These are phyloP conservation scores for Lolium perenne DNA, from an alignment of 176 grass and related monocot genomes.

Conservation along the genomic window DNA sequence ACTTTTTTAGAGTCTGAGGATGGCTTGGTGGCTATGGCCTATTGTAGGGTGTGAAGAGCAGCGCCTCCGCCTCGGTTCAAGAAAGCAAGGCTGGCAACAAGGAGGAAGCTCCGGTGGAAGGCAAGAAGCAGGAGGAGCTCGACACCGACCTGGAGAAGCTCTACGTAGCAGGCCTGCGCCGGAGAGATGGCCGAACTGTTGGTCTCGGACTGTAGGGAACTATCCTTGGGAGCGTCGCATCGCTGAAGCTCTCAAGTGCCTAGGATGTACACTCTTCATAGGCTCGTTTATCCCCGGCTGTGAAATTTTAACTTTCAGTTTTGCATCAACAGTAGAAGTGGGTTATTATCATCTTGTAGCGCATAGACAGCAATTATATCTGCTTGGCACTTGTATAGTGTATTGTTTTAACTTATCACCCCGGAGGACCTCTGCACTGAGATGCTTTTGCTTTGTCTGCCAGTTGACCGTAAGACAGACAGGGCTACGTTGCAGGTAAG, in stretches of 20 bases:
- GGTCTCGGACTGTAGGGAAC: conserved; percentile 84
- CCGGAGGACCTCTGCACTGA: background rate
- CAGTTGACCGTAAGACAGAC: no score
- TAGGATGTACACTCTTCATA: conserved; percentile 26
- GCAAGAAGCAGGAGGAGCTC: conserved; percentile 85
- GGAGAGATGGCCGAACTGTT: conserved; percentile 92
- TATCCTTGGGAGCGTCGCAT: background rate
- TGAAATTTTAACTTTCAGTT: background rate
- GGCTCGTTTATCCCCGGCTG: background rate
- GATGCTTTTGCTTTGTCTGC: conserved; percentile 20
- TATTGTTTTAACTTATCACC: background rate
- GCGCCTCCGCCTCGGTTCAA: conserved; percentile 10
- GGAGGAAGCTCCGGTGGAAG: conserved; percentile 50
- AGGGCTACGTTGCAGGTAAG: no score
- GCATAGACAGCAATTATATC: conserved; percentile 13
- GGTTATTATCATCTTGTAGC: background rate
- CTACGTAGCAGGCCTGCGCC: conserved; percentile 84
- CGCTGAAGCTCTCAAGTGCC: background rate
- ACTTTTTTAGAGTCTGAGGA: conserved; percentile 98
- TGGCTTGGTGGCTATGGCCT: conserved; percentile 95
- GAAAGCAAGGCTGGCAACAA: conserved; percentile 45
- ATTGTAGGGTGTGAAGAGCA: conserved; percentile 92
- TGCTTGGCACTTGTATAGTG: background rate
- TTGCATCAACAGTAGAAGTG: conserved; percentile 14
- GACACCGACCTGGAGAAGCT: conserved; percentile 96